Conservation (phyloP, 2,329 filamentous ascomycete species). For the Monilinia fructigena region DNA sequence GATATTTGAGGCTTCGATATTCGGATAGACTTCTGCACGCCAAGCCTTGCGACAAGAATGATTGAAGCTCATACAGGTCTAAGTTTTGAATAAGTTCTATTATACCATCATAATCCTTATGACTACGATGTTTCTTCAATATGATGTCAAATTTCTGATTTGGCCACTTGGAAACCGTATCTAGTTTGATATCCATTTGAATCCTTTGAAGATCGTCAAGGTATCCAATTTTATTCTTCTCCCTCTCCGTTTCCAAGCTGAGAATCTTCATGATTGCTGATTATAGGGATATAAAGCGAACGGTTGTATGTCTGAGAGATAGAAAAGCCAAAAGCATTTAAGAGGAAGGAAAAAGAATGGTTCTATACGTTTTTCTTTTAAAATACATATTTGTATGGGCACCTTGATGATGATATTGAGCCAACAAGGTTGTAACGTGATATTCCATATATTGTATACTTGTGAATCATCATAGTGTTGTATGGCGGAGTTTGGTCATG, state of each 20-base stretch:
- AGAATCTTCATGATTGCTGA: slow-evolving; percentile 12
- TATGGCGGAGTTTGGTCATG: neutral
- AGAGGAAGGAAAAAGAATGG: neutral
- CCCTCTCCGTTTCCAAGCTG: neutral
- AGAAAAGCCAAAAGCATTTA: neutral
- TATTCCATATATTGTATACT: neutral
- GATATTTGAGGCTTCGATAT: slow-evolving; percentile 9
- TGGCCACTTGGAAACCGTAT: slow-evolving; percentile 15
- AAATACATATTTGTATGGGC: neutral
- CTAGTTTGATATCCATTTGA: slow-evolving; percentile 2
- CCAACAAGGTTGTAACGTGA: slow-evolving; percentile 19
- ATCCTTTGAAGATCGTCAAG: neutral
- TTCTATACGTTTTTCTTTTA: neutral
- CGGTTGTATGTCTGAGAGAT: neutral
- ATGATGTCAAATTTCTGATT: slow-evolving; percentile 2
- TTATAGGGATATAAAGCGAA: neutral
- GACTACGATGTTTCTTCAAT: neutral
- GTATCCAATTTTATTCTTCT: neutral
- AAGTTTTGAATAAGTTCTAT: slow-evolving; percentile 8
- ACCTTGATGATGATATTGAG: slow-evolving; percentile 8
- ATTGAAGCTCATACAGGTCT: neutral
- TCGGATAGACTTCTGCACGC: slow-evolving; percentile 13
- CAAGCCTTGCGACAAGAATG: neutral
- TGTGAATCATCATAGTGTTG: slow-evolving; percentile 2
- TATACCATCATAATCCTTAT: slow-evolving; percentile 10